Base-by-base conservation (phyloP, 768 basidiomycete species). In the Boletus rubroflammeus region DNA sequence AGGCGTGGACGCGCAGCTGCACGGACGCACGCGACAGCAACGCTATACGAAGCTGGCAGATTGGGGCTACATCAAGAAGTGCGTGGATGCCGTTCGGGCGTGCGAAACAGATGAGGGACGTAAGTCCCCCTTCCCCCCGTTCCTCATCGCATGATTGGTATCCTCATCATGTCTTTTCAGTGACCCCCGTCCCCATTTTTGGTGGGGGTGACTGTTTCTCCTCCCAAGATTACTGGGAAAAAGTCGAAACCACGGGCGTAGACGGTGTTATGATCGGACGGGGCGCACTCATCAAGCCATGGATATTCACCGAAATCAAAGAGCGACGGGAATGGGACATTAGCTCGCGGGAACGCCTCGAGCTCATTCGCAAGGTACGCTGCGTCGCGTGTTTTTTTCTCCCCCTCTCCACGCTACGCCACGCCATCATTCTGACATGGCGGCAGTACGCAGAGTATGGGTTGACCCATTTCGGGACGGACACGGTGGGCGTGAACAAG, bases 141-240 rank as follows among this genome's bases (percentile, higher is more conserved):
- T n/a, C 29, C 5, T 49, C 10, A 26, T 53, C 40, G 28, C 48
- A 14, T 36, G 54, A 34, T 17, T 46, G 21, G 50, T 43, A 19
- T 47, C 10, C 28, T 49, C n/a, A 47, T 10, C 6, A 45, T 23
- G 8, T 10, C 29, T 44, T 38, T 21, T 7, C 58, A 90, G 89
- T 95, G 14, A 78, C 85, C 0, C 81, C 88, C 0, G 78, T 98
- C n/a, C 95, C 95, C 0, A 94, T 99, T 42, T 96, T 98, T 59
- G 97, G 97, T 8, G 93, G 93, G 26, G 97, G 97, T 0, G 97
- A 99, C 67, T 90, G 88, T 59, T 99, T 90, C 75, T 95, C 93
- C 3, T 83, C 90, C 6, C 76, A 88, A 54, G 86, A 82, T 54
- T 95, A 95, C 69, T 90, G 88, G 82, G 72, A 81, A 15, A 82